Base-by-base conservation (phyloP, 2,329 filamentous ascomycete genomes). In the Aspergillus uvarum region DNA sequence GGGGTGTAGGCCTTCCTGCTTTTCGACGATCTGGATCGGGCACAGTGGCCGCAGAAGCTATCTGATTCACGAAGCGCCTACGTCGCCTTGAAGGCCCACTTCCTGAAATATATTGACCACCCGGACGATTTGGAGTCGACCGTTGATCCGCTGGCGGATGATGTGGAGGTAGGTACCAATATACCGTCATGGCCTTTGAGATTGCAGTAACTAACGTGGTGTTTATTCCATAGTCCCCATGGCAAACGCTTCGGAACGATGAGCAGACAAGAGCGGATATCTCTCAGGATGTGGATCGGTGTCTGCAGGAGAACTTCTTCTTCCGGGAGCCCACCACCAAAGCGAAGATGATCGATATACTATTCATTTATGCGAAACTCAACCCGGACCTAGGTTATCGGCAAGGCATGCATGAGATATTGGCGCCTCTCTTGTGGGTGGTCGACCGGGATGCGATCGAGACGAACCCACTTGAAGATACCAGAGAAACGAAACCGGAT, bases 341-440 rank as follows among this genome's bases (percentile, higher is more conserved):
- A 74, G 83, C 82, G 47, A 90, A 91, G 76, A 88, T 99, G 68
- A 79, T 96, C 32, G 91, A 99, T 71, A 87, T 97, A 32, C 81
- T 99, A 35, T 99, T 98, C 76, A 85, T 99, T 65, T 98, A 93
- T 77, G 95, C 92, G 79, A 98, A 96, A 76, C 84, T 96, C 56
- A 91, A 98, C 70, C 91, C 91, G 1, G 87, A 89, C 66, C 83
- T 92, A 56, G 92, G 92, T 16, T 99, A 99, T 73, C 87, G 95
- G n/a, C 95, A 99, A 78, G 95, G 95, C 11, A 99, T 99, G 94
- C 95, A 99, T 73, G 95, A 99, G 77, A 81, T 99, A 48, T 82
- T 98, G 14, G 95, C 95, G 0, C 93, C 95, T 0, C 87, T 99
- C 42, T 80, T 97, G 6, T 92, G 92, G 83, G 90, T 92, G 2